A percentile compares a stretch with the other conserved stretches of the same genome.
phyloP scores from a whole-genome alignment of 2,329 filamentous ascomycete species.

The Monilinia vaccinii-corymbosi region DNA sequence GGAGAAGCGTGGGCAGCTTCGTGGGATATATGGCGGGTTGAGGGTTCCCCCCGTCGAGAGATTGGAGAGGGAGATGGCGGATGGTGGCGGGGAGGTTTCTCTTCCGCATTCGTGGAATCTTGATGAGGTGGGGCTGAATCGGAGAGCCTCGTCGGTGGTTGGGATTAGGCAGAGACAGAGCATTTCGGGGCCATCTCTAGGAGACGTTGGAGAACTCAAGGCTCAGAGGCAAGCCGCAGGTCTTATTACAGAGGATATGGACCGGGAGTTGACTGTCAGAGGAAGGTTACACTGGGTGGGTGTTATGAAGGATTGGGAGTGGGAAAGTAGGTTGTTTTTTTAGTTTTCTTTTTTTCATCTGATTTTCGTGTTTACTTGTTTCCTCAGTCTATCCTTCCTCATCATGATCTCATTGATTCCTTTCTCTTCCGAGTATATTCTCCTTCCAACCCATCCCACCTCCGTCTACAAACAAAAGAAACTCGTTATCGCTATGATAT shows the following conservation, averaged over 20 bases:
- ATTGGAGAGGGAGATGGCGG: constrained; percentile 25
- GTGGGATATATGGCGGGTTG: neutral
- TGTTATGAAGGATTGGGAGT: constrained; percentile 64
- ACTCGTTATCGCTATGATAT: neutral
- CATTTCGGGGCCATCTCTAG: constrained; percentile 11
- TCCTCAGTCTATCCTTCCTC: neutral
- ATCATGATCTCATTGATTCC: no score
- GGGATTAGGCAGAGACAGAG: constrained; percentile 8
- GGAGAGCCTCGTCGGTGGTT: neutral
- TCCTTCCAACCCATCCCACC: neutral
- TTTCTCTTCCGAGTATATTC: neutral
- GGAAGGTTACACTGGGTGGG: constrained; percentile 60
- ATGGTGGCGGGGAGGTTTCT: constrained; percentile 16
- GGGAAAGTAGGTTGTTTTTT: constrained; percentile 52
- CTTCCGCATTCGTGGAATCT: constrained; percentile 26
- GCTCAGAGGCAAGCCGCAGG: constrained; percentile 16
- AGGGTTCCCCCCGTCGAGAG: constrained; percentile 21
- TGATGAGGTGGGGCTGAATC: constrained; percentile 16
- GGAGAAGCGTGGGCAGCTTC: constrained; percentile 11
- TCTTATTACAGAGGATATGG: constrained; percentile 35
- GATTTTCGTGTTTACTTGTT: neutral
- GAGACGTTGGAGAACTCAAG: constrained; percentile 10
- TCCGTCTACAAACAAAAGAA: neutral
- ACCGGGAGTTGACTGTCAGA: constrained; percentile 54
- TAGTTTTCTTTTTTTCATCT: neutral